phyloP scores from a whole-genome alignment of 768 basidiomycete genomes.

The Jaapia argillacea region DNA sequence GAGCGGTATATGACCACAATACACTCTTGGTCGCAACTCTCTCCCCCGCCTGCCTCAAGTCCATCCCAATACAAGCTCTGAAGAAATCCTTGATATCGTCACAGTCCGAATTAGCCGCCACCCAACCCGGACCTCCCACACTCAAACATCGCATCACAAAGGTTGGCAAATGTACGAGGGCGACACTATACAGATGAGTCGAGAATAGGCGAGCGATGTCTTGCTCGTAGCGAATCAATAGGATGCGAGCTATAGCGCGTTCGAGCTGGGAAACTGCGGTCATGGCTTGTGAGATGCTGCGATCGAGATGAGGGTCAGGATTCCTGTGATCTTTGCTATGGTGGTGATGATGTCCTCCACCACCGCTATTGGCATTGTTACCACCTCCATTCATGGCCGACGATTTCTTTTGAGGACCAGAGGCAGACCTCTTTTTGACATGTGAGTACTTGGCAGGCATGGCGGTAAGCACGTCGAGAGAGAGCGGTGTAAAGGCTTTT shows the following conservation, averaged over 20 bases:
- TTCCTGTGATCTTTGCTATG: constrained; percentile 23
- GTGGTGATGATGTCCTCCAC: constrained; percentile 21
- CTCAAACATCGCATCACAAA: constrained; percentile 56
- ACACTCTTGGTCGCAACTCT: constrained; percentile 74
- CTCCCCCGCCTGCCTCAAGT: constrained; percentile 69
- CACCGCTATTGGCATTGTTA: constrained; percentile 10
- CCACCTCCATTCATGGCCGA: constrained; percentile 6
- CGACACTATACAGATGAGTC: constrained; percentile 53
- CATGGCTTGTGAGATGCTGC: constrained; percentile 44
- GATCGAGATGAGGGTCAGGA: constrained; percentile 41
- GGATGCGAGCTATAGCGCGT: constrained; percentile 55
- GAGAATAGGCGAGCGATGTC: constrained; percentile 71
- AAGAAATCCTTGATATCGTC: constrained; percentile 74
- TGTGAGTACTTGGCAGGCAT: constrained; percentile 73
- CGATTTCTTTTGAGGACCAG: constrained; percentile 37
- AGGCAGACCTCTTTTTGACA: constrained; percentile 53
- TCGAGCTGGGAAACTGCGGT: constrained; percentile 58
- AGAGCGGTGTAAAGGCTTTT: too few species aligned
- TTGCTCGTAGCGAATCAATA: constrained; percentile 62
- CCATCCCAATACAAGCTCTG: constrained; percentile 61
- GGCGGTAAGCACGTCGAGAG: too few species aligned
- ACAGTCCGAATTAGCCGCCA: constrained; percentile 52
- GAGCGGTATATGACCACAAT: constrained; percentile 69
- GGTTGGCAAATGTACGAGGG: constrained; percentile 57
- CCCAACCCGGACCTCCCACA: constrained; percentile 57